Base-by-base conservation (phyloP, 495 filamentous ascomycete species). In the Podospora didyma region DNA sequence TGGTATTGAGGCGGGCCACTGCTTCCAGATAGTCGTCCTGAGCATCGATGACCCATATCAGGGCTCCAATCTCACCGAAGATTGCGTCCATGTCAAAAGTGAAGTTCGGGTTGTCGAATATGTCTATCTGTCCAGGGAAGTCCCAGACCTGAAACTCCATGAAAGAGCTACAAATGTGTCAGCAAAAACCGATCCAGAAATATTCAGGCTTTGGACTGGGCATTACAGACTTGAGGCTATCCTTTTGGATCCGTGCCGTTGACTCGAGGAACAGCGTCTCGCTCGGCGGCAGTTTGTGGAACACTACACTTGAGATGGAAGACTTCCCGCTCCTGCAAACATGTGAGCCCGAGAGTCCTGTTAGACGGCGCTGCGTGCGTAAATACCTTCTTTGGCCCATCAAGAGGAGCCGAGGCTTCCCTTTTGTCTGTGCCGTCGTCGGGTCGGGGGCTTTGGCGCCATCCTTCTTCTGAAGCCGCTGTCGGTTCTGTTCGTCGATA, bases 91-190 rank as follows among this genome's bases (percentile, higher is more conserved):
- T 84, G 69, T 98, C 95, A 60, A 96, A 73, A 21, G 64, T 31
- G 61, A 95, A 67, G 46, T 64, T 26, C 80, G 88, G 71, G 41
- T 76, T 77, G 28, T 96, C 89, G 49, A 91, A 82, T 57, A 92
- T 90, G 69, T 96, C 88, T 51, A 97, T 82, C 68, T 97, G 91
- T 24, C 92, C 91, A 0, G 95, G 94, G 52, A 98, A 90, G 65
- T 98, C 94, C 90, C 90, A 96, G 28, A 97, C 89, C 67, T 97
- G 92, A 65, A 98, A 96, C 64, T 97, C 92, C 91, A 97, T 96
- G 62, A 98, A 97, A 7, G 93, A 96, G 65, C 93, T 96, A 55
- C 39, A 20, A 28, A 1, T 11, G 45, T 35, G 51, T 73, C 46
- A 72, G 62, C 46, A 61, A 23, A 2, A 26, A 12, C 7, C 39